These are phyloP conservation scores for Annulohypoxylon truncatum DNA, from an alignment of 2,329 filamentous ascomycete genomes.

Conservation along the genomic window DNA sequence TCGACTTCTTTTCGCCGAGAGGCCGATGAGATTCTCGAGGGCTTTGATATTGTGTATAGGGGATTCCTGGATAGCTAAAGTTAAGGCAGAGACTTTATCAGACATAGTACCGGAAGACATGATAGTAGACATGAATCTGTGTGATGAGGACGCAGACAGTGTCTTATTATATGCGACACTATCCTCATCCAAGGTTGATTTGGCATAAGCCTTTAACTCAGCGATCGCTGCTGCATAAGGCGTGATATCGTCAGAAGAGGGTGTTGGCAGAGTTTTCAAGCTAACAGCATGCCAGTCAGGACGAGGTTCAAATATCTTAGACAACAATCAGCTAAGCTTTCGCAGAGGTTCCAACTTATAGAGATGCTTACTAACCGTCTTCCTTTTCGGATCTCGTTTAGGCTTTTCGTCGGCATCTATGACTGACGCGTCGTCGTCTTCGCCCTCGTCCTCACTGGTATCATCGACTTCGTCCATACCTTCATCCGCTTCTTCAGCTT, in stretches of 20 bases:
- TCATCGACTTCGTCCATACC: conserved; percentile 48
- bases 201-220: conserved; percentile 75
- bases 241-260: conserved; percentile 58
- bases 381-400: conserved; percentile 48
- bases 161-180: conserved; percentile 79
- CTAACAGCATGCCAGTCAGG: conserved; percentile 67
- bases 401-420: conserved; percentile 49
- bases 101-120: conserved; percentile 96
- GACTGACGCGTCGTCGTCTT: conserved; percentile 48
- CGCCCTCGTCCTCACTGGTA: conserved; percentile 52
- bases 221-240: conserved; percentile 59
- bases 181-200: conserved; percentile 80
- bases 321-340: conserved; percentile 27
- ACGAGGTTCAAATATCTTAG: conserved; percentile 66
- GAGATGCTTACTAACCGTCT: conserved; percentile 58
- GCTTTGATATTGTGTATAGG: conserved; percentile 92
- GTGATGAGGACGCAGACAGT: conserved; percentile 82
- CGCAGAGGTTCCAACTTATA: conserved; percentile 2
- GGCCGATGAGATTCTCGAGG: conserved; percentile 81
- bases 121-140: conserved; percentile 96
- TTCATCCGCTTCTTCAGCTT: conserved; percentile 54
- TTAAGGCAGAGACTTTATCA: conserved; percentile 96
- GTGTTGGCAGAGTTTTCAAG: conserved; percentile 57
- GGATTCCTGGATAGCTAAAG: conserved; percentile 93
- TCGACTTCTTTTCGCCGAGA: conserved; percentile 94